phyloP scores from a whole-genome alignment of 1,284 basidiomycete genomes.

The Microbotryomycetes sp. region DNA sequence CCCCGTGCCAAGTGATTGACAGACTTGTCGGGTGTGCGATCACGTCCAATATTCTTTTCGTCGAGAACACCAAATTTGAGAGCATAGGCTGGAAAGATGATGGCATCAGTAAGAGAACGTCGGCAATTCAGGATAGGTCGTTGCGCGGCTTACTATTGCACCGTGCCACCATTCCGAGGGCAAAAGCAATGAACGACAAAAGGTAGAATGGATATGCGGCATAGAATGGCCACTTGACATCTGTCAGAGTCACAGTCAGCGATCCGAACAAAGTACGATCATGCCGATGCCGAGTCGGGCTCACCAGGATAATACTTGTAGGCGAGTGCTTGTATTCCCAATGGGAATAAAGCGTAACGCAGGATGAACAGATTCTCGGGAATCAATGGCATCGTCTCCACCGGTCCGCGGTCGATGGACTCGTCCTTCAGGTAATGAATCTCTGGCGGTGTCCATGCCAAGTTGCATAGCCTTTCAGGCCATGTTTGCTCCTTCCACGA shows the following conservation, averaged over 20 bases:
- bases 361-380: slow-evolving; percentile 19
- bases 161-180: slow-evolving; percentile 1
- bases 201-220: slow-evolving; percentile 16
- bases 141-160: not conserved
- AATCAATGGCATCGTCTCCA: not conserved
- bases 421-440: slow-evolving; percentile 20
- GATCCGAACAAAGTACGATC: not conserved
- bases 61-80: not conserved
- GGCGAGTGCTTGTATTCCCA: slow-evolving; percentile 3
- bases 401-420: slow-evolving; percentile 15
- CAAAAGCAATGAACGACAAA: slow-evolving; percentile 5
- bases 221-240: slow-evolving; percentile 14
- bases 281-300: too few species aligned
- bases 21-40: slow-evolving; percentile 1
- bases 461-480: slow-evolving; percentile 15
- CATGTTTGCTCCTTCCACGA: slow-evolving; percentile 5
- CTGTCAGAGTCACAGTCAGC: not conserved
- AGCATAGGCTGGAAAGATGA: not conserved
- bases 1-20: not conserved
- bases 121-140: not conserved
- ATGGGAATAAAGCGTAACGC: slow-evolving; percentile 1
- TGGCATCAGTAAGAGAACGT: not conserved
- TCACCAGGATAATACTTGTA: slow-evolving; percentile 9
- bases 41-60: slow-evolving; percentile 1
- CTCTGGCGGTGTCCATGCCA: slow-evolving; percentile 11